Evolutionary conservation across 345 rosid genomes (phyloP).

Genomic region (Adansonia digitata): DNA sequence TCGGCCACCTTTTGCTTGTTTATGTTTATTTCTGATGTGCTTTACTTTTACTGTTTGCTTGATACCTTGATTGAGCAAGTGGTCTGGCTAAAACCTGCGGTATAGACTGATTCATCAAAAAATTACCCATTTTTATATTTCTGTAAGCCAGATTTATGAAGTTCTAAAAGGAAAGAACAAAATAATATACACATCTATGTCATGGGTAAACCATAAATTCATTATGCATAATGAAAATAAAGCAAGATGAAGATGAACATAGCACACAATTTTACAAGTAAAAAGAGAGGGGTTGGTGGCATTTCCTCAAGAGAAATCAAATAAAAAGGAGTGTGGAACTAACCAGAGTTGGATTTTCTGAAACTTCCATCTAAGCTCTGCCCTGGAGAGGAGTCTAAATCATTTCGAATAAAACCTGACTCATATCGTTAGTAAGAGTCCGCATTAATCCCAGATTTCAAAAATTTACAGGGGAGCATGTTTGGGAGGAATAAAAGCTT

Average conservation of each 20-base stretch:
- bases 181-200: not conserved
- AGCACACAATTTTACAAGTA: not conserved
- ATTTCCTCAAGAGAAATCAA: not conserved
- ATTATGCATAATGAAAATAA: not conserved
- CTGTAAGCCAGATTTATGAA: not conserved
- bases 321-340: conserved; percentile 14
- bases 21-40: not conserved
- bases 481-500: not conserved
- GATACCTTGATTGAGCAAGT: not conserved
- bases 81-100: not conserved
- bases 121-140: not conserved
- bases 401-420: conserved; percentile 29
- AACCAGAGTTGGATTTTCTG: conserved; percentile 43
- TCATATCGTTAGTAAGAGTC: conserved; percentile 11
- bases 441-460: conserved; percentile 4
- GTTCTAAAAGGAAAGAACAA: not conserved
- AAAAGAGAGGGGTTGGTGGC: not conserved
- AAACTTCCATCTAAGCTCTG: conserved; percentile 43
- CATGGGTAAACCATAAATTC: not conserved
- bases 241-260: not conserved
- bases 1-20: not conserved
- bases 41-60: not conserved
- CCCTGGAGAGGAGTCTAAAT: conserved; percentile 26
- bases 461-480: not conserved
- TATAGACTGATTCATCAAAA: not conserved